phyloP scores from a whole-genome alignment of 495 filamentous ascomycete genomes.

The Cercophora samala region DNA sequence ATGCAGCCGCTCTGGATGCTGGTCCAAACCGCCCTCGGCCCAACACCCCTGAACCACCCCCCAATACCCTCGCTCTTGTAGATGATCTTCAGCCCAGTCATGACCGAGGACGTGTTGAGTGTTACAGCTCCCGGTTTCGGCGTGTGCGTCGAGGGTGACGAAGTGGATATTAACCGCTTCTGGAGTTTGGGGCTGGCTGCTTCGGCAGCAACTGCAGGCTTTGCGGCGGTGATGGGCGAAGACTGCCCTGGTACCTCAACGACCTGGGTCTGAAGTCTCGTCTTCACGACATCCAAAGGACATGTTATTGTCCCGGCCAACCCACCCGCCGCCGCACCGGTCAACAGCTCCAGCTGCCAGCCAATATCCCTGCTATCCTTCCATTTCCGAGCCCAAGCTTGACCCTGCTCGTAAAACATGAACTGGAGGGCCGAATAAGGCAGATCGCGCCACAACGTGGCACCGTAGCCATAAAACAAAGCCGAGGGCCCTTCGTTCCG shows the following conservation, averaged over 20 bases:
- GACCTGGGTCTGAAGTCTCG: conserved; percentile 91
- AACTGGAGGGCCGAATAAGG: conserved; percentile 96
- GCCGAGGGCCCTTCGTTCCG: conserved; percentile 76
- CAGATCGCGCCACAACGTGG: conserved; percentile 90
- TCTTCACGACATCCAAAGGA: conserved; percentile 96
- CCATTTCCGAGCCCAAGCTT: conserved; percentile 72
- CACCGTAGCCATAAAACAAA: conserved; percentile 90
- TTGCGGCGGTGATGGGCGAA: not conserved
- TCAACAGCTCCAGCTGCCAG: conserved; percentile 76
- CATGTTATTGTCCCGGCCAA: conserved; percentile 93
- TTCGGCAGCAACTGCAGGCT: conserved; percentile 12
- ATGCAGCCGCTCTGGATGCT: conserved; percentile 96
- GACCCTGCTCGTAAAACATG: conserved; percentile 95
- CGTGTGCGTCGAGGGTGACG: conserved; percentile 75
- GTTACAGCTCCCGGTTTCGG: conserved; percentile 67
- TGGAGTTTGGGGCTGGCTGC: conserved; percentile 40
- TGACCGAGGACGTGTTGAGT: conserved; percentile 82
- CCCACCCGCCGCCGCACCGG: conserved; percentile 87
- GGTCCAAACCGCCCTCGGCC: conserved; percentile 93
- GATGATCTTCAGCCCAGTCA: conserved; percentile 79
- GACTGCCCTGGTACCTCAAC: conserved; percentile 1
- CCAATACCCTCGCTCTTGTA: conserved; percentile 82
- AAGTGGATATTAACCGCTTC: conserved; percentile 75
- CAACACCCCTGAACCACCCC: conserved; percentile 94
- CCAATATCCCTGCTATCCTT: conserved; percentile 71